These are phyloP conservation scores for Xylaria sp. DNA, from an alignment of 2,329 filamentous ascomycete species.

Conservation along the genomic window DNA sequence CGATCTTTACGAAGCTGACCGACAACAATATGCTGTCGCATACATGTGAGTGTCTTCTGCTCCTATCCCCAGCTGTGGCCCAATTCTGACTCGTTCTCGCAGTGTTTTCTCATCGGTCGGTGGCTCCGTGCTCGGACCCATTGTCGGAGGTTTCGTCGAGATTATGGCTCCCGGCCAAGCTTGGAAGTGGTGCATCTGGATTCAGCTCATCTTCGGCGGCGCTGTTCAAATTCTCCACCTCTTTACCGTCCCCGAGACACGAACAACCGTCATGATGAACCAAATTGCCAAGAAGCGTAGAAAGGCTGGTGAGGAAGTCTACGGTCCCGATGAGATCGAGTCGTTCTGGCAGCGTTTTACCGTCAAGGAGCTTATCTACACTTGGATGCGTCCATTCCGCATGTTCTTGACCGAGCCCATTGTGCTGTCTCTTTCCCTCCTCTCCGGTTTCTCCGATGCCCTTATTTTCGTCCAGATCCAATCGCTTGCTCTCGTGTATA, in stretches of 20 bases:
- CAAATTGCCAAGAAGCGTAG: slow-evolving; percentile 80
- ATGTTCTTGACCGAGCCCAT: slow-evolving; percentile 75
- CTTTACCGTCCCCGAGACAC: slow-evolving; percentile 79
- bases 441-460: slow-evolving; percentile 72
- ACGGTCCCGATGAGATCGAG: slow-evolving; percentile 77
- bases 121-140: slow-evolving; percentile 79
- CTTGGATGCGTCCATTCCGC: slow-evolving; percentile 70
- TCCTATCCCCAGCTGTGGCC: neutral
- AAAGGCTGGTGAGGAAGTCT: slow-evolving; percentile 69
- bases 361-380: slow-evolving; percentile 57
- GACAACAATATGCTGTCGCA: slow-evolving; percentile 81
- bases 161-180: slow-evolving; percentile 59
- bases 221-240: slow-evolving; percentile 75
- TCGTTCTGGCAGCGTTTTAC: slow-evolving; percentile 52
- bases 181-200: slow-evolving; percentile 82
- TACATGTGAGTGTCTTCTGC: slow-evolving; percentile 61
- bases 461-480: slow-evolving; percentile 76
- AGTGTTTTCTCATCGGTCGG: slow-evolving; percentile 81
- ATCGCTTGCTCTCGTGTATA: slow-evolving; percentile 69
- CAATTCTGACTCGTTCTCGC: neutral
- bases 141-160: slow-evolving; percentile 80
- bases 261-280: slow-evolving; percentile 81
- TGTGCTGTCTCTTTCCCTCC: slow-evolving; percentile 68
- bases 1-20: slow-evolving; percentile 76
- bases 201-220: slow-evolving; percentile 82